phyloP scores from a whole-genome alignment of 208 protist species.

The Wallacemonas sp. region DNA sequence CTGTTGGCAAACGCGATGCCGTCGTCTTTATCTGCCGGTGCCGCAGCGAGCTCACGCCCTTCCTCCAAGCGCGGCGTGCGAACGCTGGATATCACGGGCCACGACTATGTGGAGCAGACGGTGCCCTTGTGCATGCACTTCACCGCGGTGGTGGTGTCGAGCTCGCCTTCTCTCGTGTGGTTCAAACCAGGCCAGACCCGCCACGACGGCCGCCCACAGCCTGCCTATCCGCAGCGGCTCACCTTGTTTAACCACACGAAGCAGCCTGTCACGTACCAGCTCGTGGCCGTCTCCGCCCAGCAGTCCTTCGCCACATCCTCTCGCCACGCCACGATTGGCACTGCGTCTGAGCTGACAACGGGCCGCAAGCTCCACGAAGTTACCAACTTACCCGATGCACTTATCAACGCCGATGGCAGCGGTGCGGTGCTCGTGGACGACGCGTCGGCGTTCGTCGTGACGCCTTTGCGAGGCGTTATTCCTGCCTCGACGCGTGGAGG shows the following conservation, averaged over 20 bases:
- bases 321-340: constrained; percentile 8
- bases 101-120: constrained; percentile 24
- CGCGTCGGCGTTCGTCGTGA: constrained; percentile 51
- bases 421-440: constrained; percentile 33
- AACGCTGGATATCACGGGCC: neutral
- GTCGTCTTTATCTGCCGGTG: too few species aligned
- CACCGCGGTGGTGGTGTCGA: constrained; percentile 39
- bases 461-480: constrained; percentile 42
- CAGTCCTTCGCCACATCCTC: neutral
- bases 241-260: constrained; percentile 53
- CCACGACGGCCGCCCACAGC: constrained; percentile 80
- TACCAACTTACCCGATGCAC: constrained; percentile 36
- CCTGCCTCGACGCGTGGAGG: constrained; percentile 73
- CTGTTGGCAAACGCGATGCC: too few species aligned
- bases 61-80: neutral
- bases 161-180: constrained; percentile 53
- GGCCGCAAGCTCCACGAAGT: constrained; percentile 45
- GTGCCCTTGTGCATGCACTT: constrained; percentile 59
- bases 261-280: constrained; percentile 42
- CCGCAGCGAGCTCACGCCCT: neutral
- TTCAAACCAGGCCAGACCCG: constrained; percentile 75
- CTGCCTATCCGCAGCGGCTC: constrained; percentile 55
- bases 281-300: constrained; percentile 24
- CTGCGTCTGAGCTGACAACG: constrained; percentile 2
- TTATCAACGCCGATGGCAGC: constrained; percentile 7